Percentiles rank a stretch among this genome's conserved stretches.
Evolutionary conservation across 305 asterid genomes (phyloP).

Genomic region (Lippia alba): DNA sequence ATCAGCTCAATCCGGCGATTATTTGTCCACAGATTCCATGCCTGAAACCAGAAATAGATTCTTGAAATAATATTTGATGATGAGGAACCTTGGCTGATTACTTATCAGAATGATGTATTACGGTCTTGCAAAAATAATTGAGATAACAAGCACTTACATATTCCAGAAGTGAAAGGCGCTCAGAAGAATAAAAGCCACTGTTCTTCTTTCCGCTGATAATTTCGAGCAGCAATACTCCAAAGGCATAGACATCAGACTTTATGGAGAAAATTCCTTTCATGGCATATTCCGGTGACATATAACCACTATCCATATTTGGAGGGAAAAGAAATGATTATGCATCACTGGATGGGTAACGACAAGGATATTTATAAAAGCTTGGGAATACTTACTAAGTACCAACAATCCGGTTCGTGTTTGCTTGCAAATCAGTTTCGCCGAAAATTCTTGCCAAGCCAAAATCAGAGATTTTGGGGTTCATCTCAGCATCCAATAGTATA

Average conservation of each 20-base stretch:
- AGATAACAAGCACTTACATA: neutral
- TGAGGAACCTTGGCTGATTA: neutral
- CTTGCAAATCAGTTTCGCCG: conserved; percentile 28
- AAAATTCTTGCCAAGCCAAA: conserved; percentile 43
- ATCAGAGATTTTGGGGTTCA: conserved; percentile 39
- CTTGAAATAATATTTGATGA: neutral
- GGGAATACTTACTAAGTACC: conserved; percentile 6
- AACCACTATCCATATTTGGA: neutral
- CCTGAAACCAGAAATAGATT: neutral
- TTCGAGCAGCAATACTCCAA: conserved; percentile 26
- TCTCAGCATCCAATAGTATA: conserved; percentile 31
- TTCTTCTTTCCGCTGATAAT: conserved; percentile 16
- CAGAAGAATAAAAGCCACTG: neutral
- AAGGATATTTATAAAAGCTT: neutral
- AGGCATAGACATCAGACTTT: conserved; percentile 20
- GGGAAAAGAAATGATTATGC: neutral
- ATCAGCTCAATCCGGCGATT: neutral
- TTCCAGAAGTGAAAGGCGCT: conserved; percentile 5
- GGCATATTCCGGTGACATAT: conserved; percentile 7
- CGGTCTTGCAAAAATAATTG: too few species aligned
- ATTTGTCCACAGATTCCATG: conserved; percentile 23
- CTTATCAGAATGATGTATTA: neutral
- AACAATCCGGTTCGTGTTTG: conserved; percentile 15
- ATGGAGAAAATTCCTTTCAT: conserved; percentile 6
- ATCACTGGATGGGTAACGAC: neutral